These are phyloP conservation scores for Cystofilobasidium bisporidii DNA, from an alignment of 768 basidiomycete genomes.

Conservation along the genomic window DNA sequence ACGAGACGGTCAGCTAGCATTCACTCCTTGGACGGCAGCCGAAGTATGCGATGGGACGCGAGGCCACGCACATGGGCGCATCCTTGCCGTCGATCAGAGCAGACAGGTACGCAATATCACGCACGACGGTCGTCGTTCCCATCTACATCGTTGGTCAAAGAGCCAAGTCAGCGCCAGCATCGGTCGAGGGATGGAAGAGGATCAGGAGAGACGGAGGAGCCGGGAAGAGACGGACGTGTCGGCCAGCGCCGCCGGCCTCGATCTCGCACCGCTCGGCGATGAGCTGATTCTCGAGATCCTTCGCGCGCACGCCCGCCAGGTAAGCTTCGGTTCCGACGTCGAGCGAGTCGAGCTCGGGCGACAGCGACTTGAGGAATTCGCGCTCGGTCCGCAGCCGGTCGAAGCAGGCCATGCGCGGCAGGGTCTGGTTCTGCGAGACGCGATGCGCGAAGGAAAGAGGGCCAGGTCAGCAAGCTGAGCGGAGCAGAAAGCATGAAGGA, in stretches of 20 bases:
- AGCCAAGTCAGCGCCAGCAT: neutral
- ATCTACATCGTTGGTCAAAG: too few relatives aligned
- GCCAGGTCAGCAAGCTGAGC: neutral
- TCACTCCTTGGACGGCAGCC: too few relatives aligned
- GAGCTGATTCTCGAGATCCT: constrained; percentile 11
- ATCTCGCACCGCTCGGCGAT: constrained; percentile 19
- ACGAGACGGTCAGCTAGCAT: too few relatives aligned
- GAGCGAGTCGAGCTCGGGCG: constrained; percentile 1
- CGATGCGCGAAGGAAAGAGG: neutral
- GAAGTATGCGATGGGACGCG: too few relatives aligned
- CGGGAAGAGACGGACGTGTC: constrained; percentile 1
- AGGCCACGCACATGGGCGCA: constrained; percentile 17
- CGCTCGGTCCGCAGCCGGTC: neutral
- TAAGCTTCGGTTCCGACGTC: neutral
- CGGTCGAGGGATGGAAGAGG: neutral
- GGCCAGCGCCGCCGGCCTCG: constrained; percentile 2
- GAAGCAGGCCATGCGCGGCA: constrained; percentile 10
- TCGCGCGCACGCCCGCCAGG: neutral
- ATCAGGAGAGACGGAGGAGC: neutral
- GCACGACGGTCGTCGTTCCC: constrained; percentile 20
- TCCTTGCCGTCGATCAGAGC: constrained; percentile 9
- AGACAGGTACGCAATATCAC: constrained; percentile 9
- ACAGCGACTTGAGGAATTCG: neutral
- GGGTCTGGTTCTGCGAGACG: neutral
- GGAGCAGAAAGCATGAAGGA: too few relatives aligned